A percentile compares a stretch with the other conserved stretches of the same genome.
Conservation (phyloP, 1,284 basidiomycete species). For the Irpex sp. region DNA sequence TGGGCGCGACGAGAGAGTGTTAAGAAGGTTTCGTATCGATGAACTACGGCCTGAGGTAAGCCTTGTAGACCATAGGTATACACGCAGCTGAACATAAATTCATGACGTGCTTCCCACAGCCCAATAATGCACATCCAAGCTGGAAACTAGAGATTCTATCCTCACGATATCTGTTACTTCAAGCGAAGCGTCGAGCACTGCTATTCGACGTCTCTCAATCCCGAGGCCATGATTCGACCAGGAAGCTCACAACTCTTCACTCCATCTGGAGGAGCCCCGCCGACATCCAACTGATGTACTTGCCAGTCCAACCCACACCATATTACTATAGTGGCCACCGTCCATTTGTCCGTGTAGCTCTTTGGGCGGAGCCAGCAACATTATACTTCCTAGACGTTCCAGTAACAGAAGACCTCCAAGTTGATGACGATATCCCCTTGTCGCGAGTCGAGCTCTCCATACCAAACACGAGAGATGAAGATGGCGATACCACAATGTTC, state of each 20-base stretch:
- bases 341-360: not conserved
- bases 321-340: not conserved
- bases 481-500: not conserved
- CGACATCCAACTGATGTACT: too few relatives aligned
- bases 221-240: not conserved
- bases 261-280: not conserved
- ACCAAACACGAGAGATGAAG: not conserved
- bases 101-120: not conserved
- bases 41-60: not conserved
- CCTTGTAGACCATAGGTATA: too few relatives aligned
- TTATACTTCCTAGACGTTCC: not conserved
- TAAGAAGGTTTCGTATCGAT: not conserved
- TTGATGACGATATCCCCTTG: not conserved
- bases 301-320: not conserved
- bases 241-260: not conserved
- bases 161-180: not conserved
- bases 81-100: too few relatives aligned
- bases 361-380: not conserved
- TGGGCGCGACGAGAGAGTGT: not conserved
- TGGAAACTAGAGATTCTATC: not conserved
- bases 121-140: not conserved
- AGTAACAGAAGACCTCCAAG: not conserved
- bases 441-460: not conserved
- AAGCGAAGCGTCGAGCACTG: not conserved
- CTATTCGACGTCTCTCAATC: not conserved